These are phyloP conservation scores for Rhododendron ferrugineum DNA, from an alignment of 148 eudicot genomes.

Conservation along the genomic window DNA sequence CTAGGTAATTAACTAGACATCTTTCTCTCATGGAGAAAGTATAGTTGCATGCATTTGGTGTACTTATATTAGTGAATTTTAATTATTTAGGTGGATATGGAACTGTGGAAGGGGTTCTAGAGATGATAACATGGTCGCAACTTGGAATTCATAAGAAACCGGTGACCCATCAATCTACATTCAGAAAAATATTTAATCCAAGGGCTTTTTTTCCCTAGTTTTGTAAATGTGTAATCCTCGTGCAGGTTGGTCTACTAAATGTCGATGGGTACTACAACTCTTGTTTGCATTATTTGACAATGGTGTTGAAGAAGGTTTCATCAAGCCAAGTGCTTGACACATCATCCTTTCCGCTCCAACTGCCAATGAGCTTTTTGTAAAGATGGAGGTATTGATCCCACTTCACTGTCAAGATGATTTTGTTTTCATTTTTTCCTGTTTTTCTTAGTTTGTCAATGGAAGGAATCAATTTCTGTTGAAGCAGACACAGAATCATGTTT, in stretches of 20 bases:
- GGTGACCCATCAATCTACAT: constrained; percentile 31
- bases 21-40: background rate
- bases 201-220: background rate
- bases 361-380: constrained; percentile 63
- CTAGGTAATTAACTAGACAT: constrained; percentile 44
- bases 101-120: constrained; percentile 84
- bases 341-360: constrained; percentile 74
- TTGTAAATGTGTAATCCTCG: background rate
- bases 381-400: constrained; percentile 57
- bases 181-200: background rate
- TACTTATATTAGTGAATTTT: constrained; percentile 3
- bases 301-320: constrained; percentile 63
- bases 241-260: too few species aligned
- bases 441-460: background rate
- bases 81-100: constrained; percentile 74
- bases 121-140: constrained; percentile 96
- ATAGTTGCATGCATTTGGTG: background rate
- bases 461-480: background rate
- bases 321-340: constrained; percentile 65
- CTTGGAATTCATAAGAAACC: constrained; percentile 88
- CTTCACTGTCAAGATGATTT: background rate
- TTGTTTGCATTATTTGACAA: too few species aligned
- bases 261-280: too few species aligned
- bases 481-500: background rate
- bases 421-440: too few species aligned